Conservation (phyloP, 2,329 filamentous ascomycete genomes). For the Thermomyces lanuginosus region DNA sequence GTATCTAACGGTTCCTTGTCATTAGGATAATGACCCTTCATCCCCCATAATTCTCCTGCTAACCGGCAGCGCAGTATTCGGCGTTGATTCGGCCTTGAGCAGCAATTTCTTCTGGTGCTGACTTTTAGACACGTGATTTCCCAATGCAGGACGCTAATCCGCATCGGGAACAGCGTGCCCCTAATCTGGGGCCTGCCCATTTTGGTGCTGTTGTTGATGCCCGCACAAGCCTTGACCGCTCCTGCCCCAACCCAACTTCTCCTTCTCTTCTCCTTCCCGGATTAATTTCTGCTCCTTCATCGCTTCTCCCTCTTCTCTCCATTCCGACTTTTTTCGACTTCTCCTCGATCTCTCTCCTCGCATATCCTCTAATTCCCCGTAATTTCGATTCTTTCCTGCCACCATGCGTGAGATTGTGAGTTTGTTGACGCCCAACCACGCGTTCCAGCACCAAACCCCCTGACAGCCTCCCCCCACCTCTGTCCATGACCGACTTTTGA, state of each 20-base stretch:
- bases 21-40: too few species aligned
- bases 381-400: conserved; percentile 14
- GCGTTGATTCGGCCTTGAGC: too few species aligned
- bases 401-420: conserved; percentile 62
- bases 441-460: conserved; percentile 18
- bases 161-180: conserved; percentile 3
- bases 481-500: too few species aligned
- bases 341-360: conserved; percentile 1
- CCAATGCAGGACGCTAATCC: conserved; percentile 12
- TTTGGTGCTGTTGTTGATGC: conserved; percentile 15
- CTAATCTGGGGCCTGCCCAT: conserved; percentile 4
- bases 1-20: too few species aligned
- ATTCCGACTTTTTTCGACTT: not conserved
- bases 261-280: conserved; percentile 7
- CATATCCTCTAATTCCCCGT: not conserved
- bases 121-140: too few species aligned
- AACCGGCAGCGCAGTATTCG: too few species aligned
- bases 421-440: conserved; percentile 19
- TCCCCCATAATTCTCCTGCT: too few species aligned
- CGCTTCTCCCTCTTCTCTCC: conserved; percentile 2
- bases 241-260: conserved; percentile 6
- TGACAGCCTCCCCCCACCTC: conserved; percentile 17
- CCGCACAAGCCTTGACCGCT: conserved; percentile 16
- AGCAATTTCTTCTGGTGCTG: too few species aligned
- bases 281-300: conserved; percentile 7